A percentile compares a stretch with the other conserved stretches of the same genome.
Conservation (phyloP, 129 eudicot genomes). For the Flaveria linearis region DNA sequence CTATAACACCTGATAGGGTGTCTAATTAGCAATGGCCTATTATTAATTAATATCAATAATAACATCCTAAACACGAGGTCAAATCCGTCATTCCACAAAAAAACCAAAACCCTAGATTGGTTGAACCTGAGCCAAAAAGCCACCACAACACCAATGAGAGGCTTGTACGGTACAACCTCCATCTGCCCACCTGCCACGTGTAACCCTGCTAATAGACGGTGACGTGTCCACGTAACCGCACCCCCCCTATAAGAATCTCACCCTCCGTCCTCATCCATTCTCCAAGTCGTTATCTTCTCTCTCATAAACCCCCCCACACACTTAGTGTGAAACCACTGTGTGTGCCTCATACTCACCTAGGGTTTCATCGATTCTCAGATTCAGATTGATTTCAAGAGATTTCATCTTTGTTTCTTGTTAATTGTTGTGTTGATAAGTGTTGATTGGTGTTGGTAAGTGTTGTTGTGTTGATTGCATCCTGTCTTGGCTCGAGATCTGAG, state of each 20-base stretch:
- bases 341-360: conserved; percentile 26
- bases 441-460: no score
- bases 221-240: conserved; percentile 54
- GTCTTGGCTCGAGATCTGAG: conserved; percentile 93
- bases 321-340: conserved; percentile 8
- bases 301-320: conserved; percentile 22
- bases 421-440: no score
- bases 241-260: conserved; percentile 47
- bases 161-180: conserved; percentile 22
- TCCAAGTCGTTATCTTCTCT: conserved; percentile 33
- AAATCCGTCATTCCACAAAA: conserved; percentile 2
- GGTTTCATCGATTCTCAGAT: conserved; percentile 19
- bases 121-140: conserved; percentile 4
- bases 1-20: no score
- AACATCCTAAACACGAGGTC: conserved; percentile 30
- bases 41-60: not conserved
- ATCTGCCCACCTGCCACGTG: conserved; percentile 46
- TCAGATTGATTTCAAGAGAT: conserved; percentile 15
- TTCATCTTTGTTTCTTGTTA: not conserved
- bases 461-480: conserved; percentile 25
- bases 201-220: conserved; percentile 37
- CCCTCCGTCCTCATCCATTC: conserved; percentile 57
- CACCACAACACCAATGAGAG: conserved; percentile 19
- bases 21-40: no score
- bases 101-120: conserved; percentile 40